phyloP scores from a whole-genome alignment of 2,329 filamentous ascomycete genomes.

The Verticillium alfalfae region DNA sequence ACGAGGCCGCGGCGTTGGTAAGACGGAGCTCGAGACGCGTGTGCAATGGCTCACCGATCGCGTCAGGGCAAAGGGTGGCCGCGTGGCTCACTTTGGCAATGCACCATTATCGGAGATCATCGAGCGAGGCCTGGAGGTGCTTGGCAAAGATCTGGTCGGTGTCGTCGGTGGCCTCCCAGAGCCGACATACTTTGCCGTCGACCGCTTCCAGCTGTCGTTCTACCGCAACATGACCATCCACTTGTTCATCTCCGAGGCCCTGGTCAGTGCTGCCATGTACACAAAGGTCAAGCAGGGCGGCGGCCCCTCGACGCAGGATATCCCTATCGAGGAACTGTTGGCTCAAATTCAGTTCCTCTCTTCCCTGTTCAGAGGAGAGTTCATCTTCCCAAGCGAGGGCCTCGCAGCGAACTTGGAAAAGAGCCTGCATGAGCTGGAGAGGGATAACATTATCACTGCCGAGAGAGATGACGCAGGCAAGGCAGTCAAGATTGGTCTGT shows the following conservation, averaged over 20 bases:
- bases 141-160: slow-evolving; percentile 85
- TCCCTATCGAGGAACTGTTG: slow-evolving; percentile 66
- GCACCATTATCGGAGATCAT: slow-evolving; percentile 76
- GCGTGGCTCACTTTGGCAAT: slow-evolving; percentile 88
- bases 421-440: slow-evolving; percentile 71
- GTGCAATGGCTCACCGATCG: slow-evolving; percentile 86
- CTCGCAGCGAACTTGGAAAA: slow-evolving; percentile 74
- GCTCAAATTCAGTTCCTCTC: slow-evolving; percentile 86
- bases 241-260: slow-evolving; percentile 87
- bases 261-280: slow-evolving; percentile 89
- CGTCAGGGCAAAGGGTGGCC: slow-evolving; percentile 78
- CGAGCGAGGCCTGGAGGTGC: slow-evolving; percentile 82
- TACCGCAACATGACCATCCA: slow-evolving; percentile 99
- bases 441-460: slow-evolving; percentile 70
- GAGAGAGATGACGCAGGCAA: slow-evolving; percentile 49
- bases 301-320: slow-evolving; percentile 74
- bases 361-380: slow-evolving; percentile 89
- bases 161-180: slow-evolving; percentile 74
- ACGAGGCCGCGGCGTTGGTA: slow-evolving; percentile 85
- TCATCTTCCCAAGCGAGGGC: slow-evolving; percentile 90
- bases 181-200: slow-evolving; percentile 89
- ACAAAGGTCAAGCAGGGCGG: slow-evolving; percentile 85
- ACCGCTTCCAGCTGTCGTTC: slow-evolving; percentile 94
- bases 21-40: slow-evolving; percentile 74
- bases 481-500: slow-evolving; percentile 67